Evolutionary conservation across 768 basidiomycete species (phyloP), one percentile per base, ranked within the genome.

Genomic region (Polyporus arcularius): DNA sequence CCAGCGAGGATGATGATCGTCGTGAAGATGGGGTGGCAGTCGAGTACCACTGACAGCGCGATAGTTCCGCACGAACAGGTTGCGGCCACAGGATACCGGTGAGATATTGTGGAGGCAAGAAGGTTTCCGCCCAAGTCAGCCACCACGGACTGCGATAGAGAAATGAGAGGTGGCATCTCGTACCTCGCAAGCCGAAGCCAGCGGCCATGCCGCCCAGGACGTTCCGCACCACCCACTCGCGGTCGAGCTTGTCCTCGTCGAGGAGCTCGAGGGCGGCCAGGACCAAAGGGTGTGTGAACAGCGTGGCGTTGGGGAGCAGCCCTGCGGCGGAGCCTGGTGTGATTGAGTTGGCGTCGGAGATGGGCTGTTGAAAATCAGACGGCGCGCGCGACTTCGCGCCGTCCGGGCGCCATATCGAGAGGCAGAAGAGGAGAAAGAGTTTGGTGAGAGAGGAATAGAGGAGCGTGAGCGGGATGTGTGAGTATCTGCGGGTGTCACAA

Each of bases 391-490:
- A 30, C 45, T 43, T 67, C 12, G 71, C 47, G 30, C 60, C 50
- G 6, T 75, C 68, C 0, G 89, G 86, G 5, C 82, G 80, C 92
- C 92, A 94, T 60, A 94, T 86, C 1, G 92, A 86, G 28, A 94
- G 80, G 4, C 92, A 79, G 66, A 90, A 85, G n/a, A 94, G 80
- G 5, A 94, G 80, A 69, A 94, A 92, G 16, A 91, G 80, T 69
- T 94, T 94, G 5, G 88, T 91, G 21, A 93, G 73, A 2, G 92
- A 94, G 0, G 92, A 92, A 68, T 94, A 94, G 70, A 93, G 80
- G 5, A 94, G 76, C 12, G 85, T 85, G n/a, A 94, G 79, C 3
- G 92, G 87, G 42, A 94, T 82, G 39, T 92, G 80, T 0, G 89
- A 88, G 55, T 87, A 80, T 65, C 90, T 90, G 63, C 42, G 26